Evolutionary conservation across 2,329 filamentous ascomycete species (phyloP), one percentile per base, ranked within the genome.

Genomic region (Colletotrichum somersetense): DNA sequence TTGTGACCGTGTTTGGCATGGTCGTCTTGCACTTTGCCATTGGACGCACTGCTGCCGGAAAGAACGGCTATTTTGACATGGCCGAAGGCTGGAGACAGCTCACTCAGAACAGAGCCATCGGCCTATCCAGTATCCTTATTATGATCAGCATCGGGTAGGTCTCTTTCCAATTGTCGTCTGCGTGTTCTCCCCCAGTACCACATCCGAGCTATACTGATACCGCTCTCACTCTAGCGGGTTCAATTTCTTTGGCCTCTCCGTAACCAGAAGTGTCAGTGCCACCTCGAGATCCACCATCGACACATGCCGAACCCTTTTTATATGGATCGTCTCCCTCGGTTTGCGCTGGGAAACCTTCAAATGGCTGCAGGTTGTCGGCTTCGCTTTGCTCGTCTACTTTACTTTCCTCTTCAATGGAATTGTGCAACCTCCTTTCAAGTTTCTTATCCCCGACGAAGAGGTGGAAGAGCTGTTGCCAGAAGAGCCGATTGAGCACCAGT

Each of bases 291-390:
- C 94, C 42, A 98, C 96, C 42, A 98, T 99, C 77, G 96, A 99
- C 81, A 99, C 96, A 1, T 98, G 95, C 86, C 91, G 96, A 52
- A 99, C 96, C 0, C 89, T 99, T 1, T 98, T 99, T 84, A 98
- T 99, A 83, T 99, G 96, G 96, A 88, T 99, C 38, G 93, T 97
- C 18, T 97, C 94, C 23, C 89, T 99, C 5, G 94, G 93, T 5
- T 89, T 99, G 2, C 95, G 95, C 73, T 99, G 96, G 96, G 96
- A 99, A 84, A 91, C 90, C 0, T 98, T 99, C 89, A 98, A 98
- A 84, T 97, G 94, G 92, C 89, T 99, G 8, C 96, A 99, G 83
- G 94, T 99, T 18, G 81, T 90, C 3, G 96, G 96, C 1, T 99
- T 99, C 77, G 93, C 85, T 1, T 84, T 98, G 75, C 88, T 99